A percentile compares a stretch with the other conserved stretches of the same genome.
phyloP scores from a whole-genome alignment of 2,329 filamentous ascomycete species.

The Neodidymelliopsis sp. region DNA sequence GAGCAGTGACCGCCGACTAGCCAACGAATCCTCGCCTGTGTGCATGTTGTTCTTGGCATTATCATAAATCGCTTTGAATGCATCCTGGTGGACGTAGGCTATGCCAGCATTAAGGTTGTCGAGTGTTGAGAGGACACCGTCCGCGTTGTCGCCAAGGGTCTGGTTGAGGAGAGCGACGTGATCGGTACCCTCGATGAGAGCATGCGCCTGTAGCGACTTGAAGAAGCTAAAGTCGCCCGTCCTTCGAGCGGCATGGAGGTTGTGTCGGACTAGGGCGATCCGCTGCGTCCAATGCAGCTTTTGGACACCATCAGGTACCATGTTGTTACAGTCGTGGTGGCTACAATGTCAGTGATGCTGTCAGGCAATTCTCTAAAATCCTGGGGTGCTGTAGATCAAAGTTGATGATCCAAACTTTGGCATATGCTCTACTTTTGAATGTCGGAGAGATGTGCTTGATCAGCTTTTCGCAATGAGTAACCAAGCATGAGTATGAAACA shows the following conservation, averaged over 20 bases:
- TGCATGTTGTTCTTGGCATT: constrained; percentile 48
- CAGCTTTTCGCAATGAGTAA: background rate
- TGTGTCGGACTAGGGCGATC: constrained; percentile 55
- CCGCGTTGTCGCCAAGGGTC: constrained; percentile 53
- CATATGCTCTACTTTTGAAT: background rate
- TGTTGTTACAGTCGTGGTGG: constrained; percentile 9
- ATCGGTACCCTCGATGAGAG: constrained; percentile 54
- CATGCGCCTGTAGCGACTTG: constrained; percentile 55
- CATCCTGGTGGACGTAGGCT: constrained; percentile 57
- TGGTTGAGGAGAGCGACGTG: constrained; percentile 54
- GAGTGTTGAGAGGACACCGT: constrained; percentile 53
- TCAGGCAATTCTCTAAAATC: background rate
- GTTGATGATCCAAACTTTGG: background rate
- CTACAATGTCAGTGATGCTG: no score
- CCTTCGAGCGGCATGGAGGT: constrained; percentile 53
- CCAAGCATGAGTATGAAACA: constrained; percentile 3
- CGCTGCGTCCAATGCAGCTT: constrained; percentile 57
- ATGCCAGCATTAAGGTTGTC: constrained; percentile 57
- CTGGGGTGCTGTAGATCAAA: background rate
- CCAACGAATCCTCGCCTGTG: constrained; percentile 38
- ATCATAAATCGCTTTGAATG: constrained; percentile 57
- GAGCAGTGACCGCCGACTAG: constrained; percentile 47
- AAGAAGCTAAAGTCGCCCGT: constrained; percentile 58
- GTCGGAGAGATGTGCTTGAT: background rate
- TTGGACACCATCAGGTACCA: constrained; percentile 33